These are phyloP conservation scores for Ilyonectria destructans DNA, from an alignment of 2,329 filamentous ascomycete genomes.

Conservation along the genomic window DNA sequence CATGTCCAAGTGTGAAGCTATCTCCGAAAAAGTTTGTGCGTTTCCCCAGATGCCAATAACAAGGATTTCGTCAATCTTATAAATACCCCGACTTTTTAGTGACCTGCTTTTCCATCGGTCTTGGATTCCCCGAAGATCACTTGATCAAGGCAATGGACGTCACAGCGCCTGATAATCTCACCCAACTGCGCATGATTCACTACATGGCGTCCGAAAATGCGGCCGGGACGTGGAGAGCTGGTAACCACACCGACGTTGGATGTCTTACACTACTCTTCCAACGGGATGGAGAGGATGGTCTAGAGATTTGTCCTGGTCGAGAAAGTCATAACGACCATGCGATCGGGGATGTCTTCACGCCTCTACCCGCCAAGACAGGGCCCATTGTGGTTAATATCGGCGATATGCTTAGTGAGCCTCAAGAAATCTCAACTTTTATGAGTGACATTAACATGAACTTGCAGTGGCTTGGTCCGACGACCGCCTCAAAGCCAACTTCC, in stretches of 20 bases:
- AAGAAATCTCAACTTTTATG: not conserved
- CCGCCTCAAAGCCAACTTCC: conserved; percentile 71
- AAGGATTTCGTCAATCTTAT: not conserved
- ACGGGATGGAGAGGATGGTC: conserved; percentile 64
- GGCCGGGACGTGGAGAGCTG: conserved; percentile 61
- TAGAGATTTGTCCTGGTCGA: conserved; percentile 69
- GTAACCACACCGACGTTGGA: conserved; percentile 69
- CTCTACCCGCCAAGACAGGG: conserved; percentile 61
- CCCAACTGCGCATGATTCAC: conserved; percentile 66
- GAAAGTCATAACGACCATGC: conserved; percentile 66
- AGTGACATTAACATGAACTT: not conserved
- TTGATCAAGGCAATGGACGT: conserved; percentile 66
- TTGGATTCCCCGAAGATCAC: conserved; percentile 65
- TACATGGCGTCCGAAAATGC: conserved; percentile 56
- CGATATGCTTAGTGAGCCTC: conserved; percentile 57
- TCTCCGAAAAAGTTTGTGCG: conserved; percentile 58
- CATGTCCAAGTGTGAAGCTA: conserved; percentile 63
- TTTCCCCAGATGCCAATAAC: not conserved
- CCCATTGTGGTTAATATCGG: conserved; percentile 53
- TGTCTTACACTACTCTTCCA: conserved; percentile 69
- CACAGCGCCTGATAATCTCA: conserved; percentile 61
- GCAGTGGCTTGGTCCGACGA: conserved; percentile 71
- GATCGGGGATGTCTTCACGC: conserved; percentile 67
- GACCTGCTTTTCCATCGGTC: conserved; percentile 65
- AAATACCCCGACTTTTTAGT: conserved; percentile 40